A percentile compares a stretch with the other conserved stretches of the same genome.
These are phyloP conservation scores for Chaetomiaceae sp. DNA, from an alignment of 2,329 filamentous ascomycete species.

Conservation along the genomic window DNA sequence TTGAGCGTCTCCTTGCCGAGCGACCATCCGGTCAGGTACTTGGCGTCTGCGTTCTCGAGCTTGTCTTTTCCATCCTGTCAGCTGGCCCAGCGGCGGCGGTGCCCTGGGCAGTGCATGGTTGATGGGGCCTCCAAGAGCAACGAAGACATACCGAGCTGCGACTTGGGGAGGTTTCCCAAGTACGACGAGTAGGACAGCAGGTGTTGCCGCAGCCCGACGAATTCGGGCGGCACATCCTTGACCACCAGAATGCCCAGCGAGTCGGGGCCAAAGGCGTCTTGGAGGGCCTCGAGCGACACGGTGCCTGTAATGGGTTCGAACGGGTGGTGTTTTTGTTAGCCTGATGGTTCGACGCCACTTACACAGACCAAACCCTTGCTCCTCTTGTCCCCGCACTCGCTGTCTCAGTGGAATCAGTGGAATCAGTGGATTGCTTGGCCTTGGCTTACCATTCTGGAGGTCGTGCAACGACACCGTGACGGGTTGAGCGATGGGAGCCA, in stretches of 20 bases:
- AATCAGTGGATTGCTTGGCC: too few relatives aligned
- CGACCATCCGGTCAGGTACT: constrained; percentile 71
- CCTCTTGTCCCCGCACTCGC: too few relatives aligned
- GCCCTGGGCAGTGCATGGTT: too few relatives aligned
- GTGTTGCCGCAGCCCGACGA: constrained; percentile 63
- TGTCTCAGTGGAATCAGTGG: too few relatives aligned
- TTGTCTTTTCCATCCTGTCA: too few relatives aligned
- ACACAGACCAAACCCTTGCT: too few relatives aligned
- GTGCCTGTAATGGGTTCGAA: constrained; percentile 46
- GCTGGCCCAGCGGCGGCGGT: not conserved
- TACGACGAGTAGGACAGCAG: constrained; percentile 86
- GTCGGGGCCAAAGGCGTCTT: constrained; percentile 81
- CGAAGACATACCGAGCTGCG: constrained; percentile 58
- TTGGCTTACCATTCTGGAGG: constrained; percentile 49
- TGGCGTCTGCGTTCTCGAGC: constrained; percentile 55
- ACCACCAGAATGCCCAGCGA: constrained; percentile 94
- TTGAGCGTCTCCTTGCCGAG: constrained; percentile 77
- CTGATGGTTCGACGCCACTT: constrained; percentile 12
- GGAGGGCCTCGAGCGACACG: constrained; percentile 63
- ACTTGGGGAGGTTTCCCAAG: constrained; percentile 70
- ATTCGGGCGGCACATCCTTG: constrained; percentile 71
- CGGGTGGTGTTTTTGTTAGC: not conserved
- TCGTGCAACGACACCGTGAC: constrained; percentile 59
- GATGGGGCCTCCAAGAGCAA: not conserved
- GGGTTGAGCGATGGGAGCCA: constrained; percentile 48